A percentile compares a stretch with the other conserved stretches of the same genome.
These are phyloP conservation scores for Euphorbia lathyris DNA, from an alignment of 345 rosid species.

Conservation along the genomic window DNA sequence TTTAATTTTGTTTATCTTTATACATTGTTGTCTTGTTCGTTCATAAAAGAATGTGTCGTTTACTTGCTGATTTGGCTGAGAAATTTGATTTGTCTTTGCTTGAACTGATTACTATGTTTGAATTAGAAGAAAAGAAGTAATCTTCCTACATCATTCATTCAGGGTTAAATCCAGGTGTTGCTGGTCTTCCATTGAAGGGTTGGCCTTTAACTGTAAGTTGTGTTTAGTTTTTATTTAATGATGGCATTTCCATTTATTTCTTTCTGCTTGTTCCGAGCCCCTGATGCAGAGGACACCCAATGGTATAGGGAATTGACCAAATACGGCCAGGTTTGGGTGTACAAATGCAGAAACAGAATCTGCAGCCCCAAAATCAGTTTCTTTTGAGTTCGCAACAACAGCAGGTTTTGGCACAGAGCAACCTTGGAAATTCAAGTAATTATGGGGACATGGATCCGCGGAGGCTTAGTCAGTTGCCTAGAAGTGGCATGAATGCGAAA, in stretches of 20 bases:
- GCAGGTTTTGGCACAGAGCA: constrained; percentile 51
- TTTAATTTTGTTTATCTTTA: background rate
- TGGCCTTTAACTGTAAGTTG: constrained; percentile 67
- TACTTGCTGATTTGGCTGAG: background rate
- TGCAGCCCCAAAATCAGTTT: constrained; percentile 46
- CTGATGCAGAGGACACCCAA: constrained; percentile 9
- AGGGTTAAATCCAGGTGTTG: constrained; percentile 54
- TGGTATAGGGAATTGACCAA: constrained; percentile 51
- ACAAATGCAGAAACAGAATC: constrained; percentile 51
- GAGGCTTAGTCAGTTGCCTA: constrained; percentile 44
- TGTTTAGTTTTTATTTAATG: constrained; percentile 1
- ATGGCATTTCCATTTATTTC: background rate
- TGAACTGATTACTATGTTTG: background rate
- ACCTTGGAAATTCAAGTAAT: constrained; percentile 43
- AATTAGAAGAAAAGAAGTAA: background rate
- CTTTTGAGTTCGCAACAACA: constrained; percentile 54
- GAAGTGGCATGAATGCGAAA: constrained; percentile 43
- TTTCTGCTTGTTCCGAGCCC: background rate
- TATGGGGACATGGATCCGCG: constrained; percentile 49
- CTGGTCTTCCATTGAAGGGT: constrained; percentile 61
- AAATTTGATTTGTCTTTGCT: background rate
- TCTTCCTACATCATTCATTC: constrained; percentile 2
- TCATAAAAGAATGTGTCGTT: background rate
- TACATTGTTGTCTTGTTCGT: background rate
- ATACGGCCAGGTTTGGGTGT: constrained; percentile 44